Evolutionary conservation across 2,329 filamentous ascomycete species (phyloP).

Genomic region (Claviceps sp.): DNA sequence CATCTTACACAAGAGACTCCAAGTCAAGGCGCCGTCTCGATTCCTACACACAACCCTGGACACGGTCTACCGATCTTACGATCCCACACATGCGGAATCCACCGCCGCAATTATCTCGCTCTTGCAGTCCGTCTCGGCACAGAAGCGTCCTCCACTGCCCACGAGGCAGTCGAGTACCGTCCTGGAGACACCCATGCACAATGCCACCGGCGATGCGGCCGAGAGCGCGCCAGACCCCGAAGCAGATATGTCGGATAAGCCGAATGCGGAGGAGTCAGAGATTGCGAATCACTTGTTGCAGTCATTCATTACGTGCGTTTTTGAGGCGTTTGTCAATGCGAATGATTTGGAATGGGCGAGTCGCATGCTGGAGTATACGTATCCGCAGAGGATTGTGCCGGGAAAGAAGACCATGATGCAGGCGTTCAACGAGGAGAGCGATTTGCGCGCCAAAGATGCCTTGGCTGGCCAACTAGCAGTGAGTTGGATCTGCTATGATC

Average conservation of each 20-base stretch:
- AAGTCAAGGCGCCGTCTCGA: slow-evolving; percentile 63
- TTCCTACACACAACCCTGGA: slow-evolving; percentile 68
- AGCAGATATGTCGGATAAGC: slow-evolving; percentile 23
- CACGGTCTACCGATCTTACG: slow-evolving; percentile 55
- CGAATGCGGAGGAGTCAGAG: slow-evolving; percentile 41
- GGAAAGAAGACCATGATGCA: slow-evolving; percentile 48
- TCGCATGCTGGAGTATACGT: slow-evolving; percentile 54
- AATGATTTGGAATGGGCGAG: slow-evolving; percentile 48
- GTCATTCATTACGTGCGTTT: slow-evolving; percentile 63
- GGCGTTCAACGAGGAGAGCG: slow-evolving; percentile 50
- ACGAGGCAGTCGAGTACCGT: slow-evolving; percentile 44
- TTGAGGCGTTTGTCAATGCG: slow-evolving; percentile 58
- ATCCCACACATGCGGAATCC: slow-evolving; percentile 49
- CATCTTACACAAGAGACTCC: slow-evolving; percentile 60
- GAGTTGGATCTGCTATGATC: slow-evolving; percentile 17
- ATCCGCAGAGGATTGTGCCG: slow-evolving; percentile 50
- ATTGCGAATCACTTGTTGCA: slow-evolving; percentile 55
- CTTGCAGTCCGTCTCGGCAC: slow-evolving; percentile 53
- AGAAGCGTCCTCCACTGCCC: slow-evolving; percentile 50
- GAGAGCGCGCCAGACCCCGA: slow-evolving; percentile 50
- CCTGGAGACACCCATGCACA: slow-evolving; percentile 40
- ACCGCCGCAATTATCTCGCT: slow-evolving; percentile 59
- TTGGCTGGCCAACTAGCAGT: slow-evolving; percentile 62
- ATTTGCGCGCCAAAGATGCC: slow-evolving; percentile 47
- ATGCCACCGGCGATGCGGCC: slow-evolving; percentile 38